A percentile compares a stretch with the other conserved stretches of the same genome.
Evolutionary conservation across 2,329 filamentous ascomycete genomes (phyloP).

Genomic region (Phyllosticta capitalensis): DNA sequence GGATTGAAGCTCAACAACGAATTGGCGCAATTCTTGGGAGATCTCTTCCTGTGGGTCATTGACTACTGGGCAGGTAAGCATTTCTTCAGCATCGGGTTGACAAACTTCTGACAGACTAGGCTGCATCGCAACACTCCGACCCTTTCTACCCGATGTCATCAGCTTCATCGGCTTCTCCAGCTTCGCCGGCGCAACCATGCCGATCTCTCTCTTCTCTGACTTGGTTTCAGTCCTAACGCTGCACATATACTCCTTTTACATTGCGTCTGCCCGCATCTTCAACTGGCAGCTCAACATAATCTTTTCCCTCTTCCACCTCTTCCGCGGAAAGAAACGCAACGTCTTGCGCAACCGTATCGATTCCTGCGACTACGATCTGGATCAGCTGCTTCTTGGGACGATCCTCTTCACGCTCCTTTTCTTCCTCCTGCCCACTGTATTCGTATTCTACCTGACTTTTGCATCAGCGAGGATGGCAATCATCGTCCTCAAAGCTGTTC

Average conservation of each 20-base stretch:
- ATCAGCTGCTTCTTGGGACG: conserved; percentile 90
- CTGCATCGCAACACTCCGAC: conserved; percentile 68
- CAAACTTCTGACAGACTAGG: conserved; percentile 35
- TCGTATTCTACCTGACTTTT: conserved; percentile 96
- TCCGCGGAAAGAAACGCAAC: conserved; percentile 96
- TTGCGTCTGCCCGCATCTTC: conserved; percentile 92
- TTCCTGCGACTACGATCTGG: conserved; percentile 95
- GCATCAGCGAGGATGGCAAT: conserved; percentile 90
- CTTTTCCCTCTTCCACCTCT: conserved; percentile 94
- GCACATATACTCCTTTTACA: conserved; percentile 97
- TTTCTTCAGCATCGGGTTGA: conserved; percentile 11
- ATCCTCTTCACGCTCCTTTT: conserved; percentile 94
- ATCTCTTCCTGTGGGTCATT: conserved; percentile 96
- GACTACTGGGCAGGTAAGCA: conserved; percentile 83
- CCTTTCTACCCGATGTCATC: conserved; percentile 74
- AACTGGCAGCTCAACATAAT: conserved; percentile 98
- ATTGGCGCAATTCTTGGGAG: conserved; percentile 84
- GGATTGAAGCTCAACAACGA: conserved; percentile 93
- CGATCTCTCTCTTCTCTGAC: conserved; percentile 91
- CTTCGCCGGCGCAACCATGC: conserved; percentile 94
- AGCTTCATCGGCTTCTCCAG: conserved; percentile 90
- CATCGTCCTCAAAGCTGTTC: conserved; percentile 79
- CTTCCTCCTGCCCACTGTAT: conserved; percentile 87
- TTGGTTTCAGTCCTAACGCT: conserved; percentile 83
- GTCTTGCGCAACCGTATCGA: conserved; percentile 95